Conservation (phyloP, 2,329 filamentous ascomycete species). For the Trichothecium roseum region DNA sequence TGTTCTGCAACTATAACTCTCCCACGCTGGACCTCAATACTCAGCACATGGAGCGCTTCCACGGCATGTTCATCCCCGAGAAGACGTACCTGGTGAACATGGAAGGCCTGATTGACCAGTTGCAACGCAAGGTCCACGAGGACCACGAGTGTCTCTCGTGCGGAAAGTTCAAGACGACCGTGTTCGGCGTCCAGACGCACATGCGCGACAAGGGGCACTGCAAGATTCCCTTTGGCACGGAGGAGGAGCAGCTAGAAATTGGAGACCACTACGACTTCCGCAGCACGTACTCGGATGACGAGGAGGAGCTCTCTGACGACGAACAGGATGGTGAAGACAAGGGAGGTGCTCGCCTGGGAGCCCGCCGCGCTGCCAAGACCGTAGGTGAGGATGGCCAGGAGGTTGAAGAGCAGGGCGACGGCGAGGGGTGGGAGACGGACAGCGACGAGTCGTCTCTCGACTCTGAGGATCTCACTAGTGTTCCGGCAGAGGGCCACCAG, state of each 20-base stretch:
- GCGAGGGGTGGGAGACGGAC: slow-evolving; percentile 93
- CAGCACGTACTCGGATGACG: slow-evolving; percentile 83
- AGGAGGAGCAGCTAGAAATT: slow-evolving; percentile 86
- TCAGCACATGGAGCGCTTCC: slow-evolving; percentile 81
- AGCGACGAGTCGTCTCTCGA: slow-evolving; percentile 81
- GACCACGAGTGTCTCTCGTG: slow-evolving; percentile 82
- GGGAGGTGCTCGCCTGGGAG: slow-evolving; percentile 61
- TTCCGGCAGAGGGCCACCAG: slow-evolving; percentile 63
- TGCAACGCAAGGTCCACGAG: slow-evolving; percentile 71
- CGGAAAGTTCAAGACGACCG: slow-evolving; percentile 68
- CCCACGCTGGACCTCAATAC: slow-evolving; percentile 66
- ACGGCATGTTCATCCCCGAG: slow-evolving; percentile 95
- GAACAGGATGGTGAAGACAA: slow-evolving; percentile 42
- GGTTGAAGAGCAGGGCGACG: slow-evolving; percentile 39
- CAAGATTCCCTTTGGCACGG: slow-evolving; percentile 84
- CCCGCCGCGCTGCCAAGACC: slow-evolving; percentile 42
- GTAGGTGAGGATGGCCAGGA: slow-evolving; percentile 39
- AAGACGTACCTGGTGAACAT: slow-evolving; percentile 72
- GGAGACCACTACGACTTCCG: slow-evolving; percentile 97
- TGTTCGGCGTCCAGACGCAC: slow-evolving; percentile 80
- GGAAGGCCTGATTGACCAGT: slow-evolving; percentile 67
- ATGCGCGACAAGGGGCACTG: slow-evolving; percentile 97
- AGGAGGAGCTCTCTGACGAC: slow-evolving; percentile 37
- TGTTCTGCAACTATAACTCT: slow-evolving; percentile 89
- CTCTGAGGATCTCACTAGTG: slow-evolving; percentile 70